A percentile compares a stretch with the other conserved stretches of the same genome.
These are phyloP conservation scores for Rhizoclosmatium globosum DNA, from an alignment of 192 early-diverging fungal genomes.

Conservation along the genomic window DNA sequence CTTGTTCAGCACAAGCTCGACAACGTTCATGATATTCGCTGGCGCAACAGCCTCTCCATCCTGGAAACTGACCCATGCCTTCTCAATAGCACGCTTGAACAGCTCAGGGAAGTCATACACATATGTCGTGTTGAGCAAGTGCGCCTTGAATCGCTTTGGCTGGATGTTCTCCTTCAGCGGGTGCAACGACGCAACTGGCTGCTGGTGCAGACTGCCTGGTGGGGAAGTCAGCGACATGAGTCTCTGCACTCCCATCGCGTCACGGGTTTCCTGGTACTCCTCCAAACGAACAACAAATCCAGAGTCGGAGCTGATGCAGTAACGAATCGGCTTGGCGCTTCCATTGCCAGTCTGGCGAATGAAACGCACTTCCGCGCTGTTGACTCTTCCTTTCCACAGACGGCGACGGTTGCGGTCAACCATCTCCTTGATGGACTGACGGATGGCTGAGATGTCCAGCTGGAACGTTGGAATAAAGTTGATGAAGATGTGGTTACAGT, in stretches of 20 bases:
- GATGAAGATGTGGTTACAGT: slow-evolving; percentile 99
- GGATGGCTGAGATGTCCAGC: slow-evolving; percentile 84
- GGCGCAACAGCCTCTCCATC: slow-evolving; percentile 54
- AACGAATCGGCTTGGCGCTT: slow-evolving; percentile 82
- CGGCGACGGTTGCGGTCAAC: slow-evolving; percentile 94
- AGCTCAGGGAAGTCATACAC: slow-evolving; percentile 99
- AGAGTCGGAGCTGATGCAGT: slow-evolving; percentile 90
- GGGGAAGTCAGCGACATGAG: slow-evolving; percentile 82
- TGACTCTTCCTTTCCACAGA: slow-evolving; percentile 93
- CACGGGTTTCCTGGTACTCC: slow-evolving; percentile 91
- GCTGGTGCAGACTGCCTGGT: slow-evolving; percentile 82
- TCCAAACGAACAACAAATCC: slow-evolving; percentile 93
- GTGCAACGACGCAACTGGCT: slow-evolving; percentile 83
- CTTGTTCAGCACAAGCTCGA: slow-evolving; percentile 91
- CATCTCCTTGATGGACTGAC: slow-evolving; percentile 85
- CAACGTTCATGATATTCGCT: slow-evolving; percentile 72
- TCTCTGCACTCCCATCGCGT: slow-evolving; percentile 78
- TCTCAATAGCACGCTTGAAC: slow-evolving; percentile 87
- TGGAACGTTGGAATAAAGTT: slow-evolving; percentile 98
- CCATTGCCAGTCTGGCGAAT: slow-evolving; percentile 71
- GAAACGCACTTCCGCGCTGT: slow-evolving; percentile 97
- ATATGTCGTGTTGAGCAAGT: slow-evolving; percentile 97
- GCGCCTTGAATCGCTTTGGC: slow-evolving; percentile 96
- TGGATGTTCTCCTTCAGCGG: slow-evolving; percentile 96
- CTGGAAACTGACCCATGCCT: slow-evolving; percentile 71